Evolutionary conservation across 2,329 filamentous ascomycete genomes (phyloP).

Genomic region (Rhinocladiella mackenziei): DNA sequence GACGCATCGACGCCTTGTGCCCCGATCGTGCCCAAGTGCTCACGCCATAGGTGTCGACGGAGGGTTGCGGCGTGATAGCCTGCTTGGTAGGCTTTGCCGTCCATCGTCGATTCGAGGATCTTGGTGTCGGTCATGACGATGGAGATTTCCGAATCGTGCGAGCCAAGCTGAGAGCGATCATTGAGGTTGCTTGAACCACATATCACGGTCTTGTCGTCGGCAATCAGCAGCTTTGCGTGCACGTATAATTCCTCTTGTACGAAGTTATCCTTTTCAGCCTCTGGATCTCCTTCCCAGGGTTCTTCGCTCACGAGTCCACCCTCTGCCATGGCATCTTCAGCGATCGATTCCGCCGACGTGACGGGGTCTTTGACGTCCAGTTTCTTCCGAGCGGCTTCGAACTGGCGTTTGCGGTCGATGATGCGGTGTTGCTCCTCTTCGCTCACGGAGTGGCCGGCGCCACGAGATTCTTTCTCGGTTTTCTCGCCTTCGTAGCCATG

Average conservation of each 20-base stretch:
- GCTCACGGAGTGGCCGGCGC: conserved; percentile 16
- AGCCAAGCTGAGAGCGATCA: conserved; percentile 71
- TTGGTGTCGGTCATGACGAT: conserved; percentile 78
- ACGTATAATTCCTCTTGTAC: conserved; percentile 96
- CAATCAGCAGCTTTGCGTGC: conserved; percentile 80
- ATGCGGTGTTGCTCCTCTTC: conserved; percentile 42
- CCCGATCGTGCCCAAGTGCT: conserved; percentile 80
- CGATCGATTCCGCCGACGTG: conserved; percentile 52
- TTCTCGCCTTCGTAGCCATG: conserved; percentile 52
- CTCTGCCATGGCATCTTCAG: conserved; percentile 77
- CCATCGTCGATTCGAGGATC: conserved; percentile 67
- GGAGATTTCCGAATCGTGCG: conserved; percentile 85
- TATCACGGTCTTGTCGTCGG: conserved; percentile 76
- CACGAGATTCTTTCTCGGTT: conserved; percentile 29
- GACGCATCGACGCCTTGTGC: conserved; percentile 64
- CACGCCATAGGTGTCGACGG: conserved; percentile 80
- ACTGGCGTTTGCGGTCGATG: conserved; percentile 45
- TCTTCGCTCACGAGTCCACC: conserved; percentile 63
- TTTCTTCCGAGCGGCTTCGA: conserved; percentile 43
- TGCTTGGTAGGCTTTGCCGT: conserved; percentile 66
- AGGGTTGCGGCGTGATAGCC: conserved; percentile 74
- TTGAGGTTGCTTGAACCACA: conserved; percentile 72
- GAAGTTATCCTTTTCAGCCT: conserved; percentile 71
- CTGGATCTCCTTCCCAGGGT: conserved; percentile 68
- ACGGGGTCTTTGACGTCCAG: conserved; percentile 48